Base-by-base conservation (phyloP, 2,329 filamentous ascomycete species). In the Pyricularia sp. region DNA sequence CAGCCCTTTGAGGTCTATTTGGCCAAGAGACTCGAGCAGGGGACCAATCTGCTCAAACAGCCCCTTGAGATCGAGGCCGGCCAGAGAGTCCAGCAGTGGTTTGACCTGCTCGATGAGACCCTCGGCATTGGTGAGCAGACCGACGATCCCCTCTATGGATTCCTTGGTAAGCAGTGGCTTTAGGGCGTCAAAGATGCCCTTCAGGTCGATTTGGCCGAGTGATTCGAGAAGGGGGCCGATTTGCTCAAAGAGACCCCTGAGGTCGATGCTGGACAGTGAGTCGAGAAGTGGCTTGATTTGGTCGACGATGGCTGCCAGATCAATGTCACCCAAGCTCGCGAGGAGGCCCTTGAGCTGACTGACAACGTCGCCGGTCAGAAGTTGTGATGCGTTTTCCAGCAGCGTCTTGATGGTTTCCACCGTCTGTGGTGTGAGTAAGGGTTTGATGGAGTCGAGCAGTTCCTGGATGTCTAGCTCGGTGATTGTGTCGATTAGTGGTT, bases 11-110 rank as follows among this genome's bases (percentile, higher is more conserved):
- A 81, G 68, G 31, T 66, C 64, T 14, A 66, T 66, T 23, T 55
- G 30, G 10, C 64, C 64, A 9, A 66, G 31, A 1, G 78, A 75
- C 2, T 70, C 71, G 3, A 82, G 73, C 1, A 81, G 72, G 17
- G 80, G 80, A 64, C 78, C 77, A 31, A 80, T 72, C 0, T 75
- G 72, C 9, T 78, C 73, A 0, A 80, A 72, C 4, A 81, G 72
- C 6, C 77, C 76, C 1, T 68, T 71, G 0, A 81, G 70, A 66
- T 81, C 78, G 5, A 81, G 73, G 12, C 77, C 74, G 3, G 76
- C 73, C 0, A 80, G 68, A 17, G 78, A 74, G 30, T 75, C 73
- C 20, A 82, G 75, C 20, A 82, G 71, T 1, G 80, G 80, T 65
- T 77, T 74, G 26, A 77, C 71, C 31, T 77, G 72, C 20, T 78